Evolutionary conservation across 2,329 filamentous ascomycete genomes (phyloP), one percentile per base, ranked within the genome.

Genomic region (Paraphaeosphaeria sporulosa): DNA sequence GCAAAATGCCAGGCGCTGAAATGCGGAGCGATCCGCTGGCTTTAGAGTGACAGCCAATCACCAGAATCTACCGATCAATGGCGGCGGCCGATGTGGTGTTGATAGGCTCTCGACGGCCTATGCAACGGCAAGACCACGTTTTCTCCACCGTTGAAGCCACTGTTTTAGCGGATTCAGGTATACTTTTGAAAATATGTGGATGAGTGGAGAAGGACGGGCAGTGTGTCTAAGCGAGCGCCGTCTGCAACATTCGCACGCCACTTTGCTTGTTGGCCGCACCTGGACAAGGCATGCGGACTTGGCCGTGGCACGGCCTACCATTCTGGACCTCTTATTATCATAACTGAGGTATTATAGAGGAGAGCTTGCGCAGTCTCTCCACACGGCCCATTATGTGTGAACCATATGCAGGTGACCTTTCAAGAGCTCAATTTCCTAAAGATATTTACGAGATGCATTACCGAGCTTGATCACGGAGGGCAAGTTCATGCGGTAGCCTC

Each of bases 1-100:
- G 60, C 49, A 34, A 21, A 42, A 57, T 34, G 43, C 61, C 62
- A 62, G 64, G 64, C 60, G 63, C 66, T 67, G 61, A 68, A 60
- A 68, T 66, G 69, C 71, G 72, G 72, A 70, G 69, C 68, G 69
- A 75, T 69, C 69, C 69, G 71, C 62, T 64, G 52, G 65, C 63
- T 65, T 55, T 64, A 64, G 63, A 65, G 32, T 21, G 38, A 23
- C 51, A 52, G 63, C 63, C 65, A 64, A 57, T 64, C 60, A 54
- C 36, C 21, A 17, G 27, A 58, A 71, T 70, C 60, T 62, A 60
- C 62, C 57, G 53, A 44, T 58, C 59, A 36, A 32, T 47, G 27
- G 5, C 1, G n/a, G 30, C 1, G n/a, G 27, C 40, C 8, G 52
- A 38, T n/a, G 5, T 17, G 30, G 30, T 42, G 9, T 36, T 55